These are phyloP conservation scores for Saccharata proteae DNA, from an alignment of 2,329 filamentous ascomycete genomes.

Conservation along the genomic window DNA sequence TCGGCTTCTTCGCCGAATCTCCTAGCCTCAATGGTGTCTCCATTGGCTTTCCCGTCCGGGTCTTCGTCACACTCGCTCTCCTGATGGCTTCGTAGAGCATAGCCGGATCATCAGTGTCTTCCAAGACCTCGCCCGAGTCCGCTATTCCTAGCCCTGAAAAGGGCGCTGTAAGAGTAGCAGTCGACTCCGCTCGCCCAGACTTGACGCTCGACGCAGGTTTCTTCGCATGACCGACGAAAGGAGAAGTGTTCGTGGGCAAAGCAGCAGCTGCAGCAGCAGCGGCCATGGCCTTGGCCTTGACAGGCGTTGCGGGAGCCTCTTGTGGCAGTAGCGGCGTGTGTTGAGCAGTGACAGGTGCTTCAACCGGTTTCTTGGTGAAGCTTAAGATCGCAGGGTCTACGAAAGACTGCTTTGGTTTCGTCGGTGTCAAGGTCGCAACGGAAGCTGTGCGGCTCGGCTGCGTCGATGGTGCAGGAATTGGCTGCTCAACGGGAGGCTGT, in stretches of 20 bases:
- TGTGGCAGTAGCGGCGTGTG: slow-evolving; percentile 10
- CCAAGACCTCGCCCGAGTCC: slow-evolving; percentile 22
- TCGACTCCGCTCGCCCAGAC: slow-evolving; percentile 20
- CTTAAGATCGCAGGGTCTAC: slow-evolving; percentile 77
- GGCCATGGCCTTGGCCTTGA: slow-evolving; percentile 26
- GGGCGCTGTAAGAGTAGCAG: slow-evolving; percentile 26
- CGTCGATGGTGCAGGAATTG: slow-evolving; percentile 13
- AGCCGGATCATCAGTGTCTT: slow-evolving; percentile 23
- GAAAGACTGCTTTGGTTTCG: slow-evolving; percentile 37
- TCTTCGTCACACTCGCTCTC: slow-evolving; percentile 27
- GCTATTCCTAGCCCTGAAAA: slow-evolving; percentile 28
- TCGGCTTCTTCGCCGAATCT: slow-evolving; percentile 28
- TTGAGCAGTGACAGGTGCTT: not conserved
- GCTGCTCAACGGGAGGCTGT: slow-evolving; percentile 10
- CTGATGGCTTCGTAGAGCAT: slow-evolving; percentile 15
- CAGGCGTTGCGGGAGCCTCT: slow-evolving; percentile 30
- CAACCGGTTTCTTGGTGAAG: slow-evolving; percentile 36
- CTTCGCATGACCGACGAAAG: slow-evolving; percentile 23
- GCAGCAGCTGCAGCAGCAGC: slow-evolving; percentile 18
- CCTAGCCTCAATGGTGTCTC: slow-evolving; percentile 17
- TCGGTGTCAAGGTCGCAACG: slow-evolving; percentile 9
- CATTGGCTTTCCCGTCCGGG: slow-evolving; percentile 28
- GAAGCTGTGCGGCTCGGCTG: too few species aligned
- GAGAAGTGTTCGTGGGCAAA: slow-evolving; percentile 24
- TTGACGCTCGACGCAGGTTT: slow-evolving; percentile 14